A percentile compares a stretch with the other conserved stretches of the same genome.
Evolutionary conservation across 306 rosid species (phyloP).

Genomic region (Begonia masoniana): DNA sequence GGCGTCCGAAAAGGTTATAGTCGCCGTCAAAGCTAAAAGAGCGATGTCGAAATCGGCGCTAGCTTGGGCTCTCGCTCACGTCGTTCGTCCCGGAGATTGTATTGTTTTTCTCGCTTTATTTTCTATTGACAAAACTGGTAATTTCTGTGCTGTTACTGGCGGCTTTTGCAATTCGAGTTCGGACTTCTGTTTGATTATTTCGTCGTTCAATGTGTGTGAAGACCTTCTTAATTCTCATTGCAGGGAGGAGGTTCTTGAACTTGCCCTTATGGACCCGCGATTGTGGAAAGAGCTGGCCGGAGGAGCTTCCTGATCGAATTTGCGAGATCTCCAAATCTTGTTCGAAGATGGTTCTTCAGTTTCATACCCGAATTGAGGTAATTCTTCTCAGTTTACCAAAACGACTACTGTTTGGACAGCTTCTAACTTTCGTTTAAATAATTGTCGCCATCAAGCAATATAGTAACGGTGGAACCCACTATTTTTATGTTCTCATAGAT

Average conservation of each 20-base stretch:
- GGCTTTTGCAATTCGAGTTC: neutral
- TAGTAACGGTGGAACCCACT: no score
- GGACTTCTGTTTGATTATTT: neutral
- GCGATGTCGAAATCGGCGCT: conserved; percentile 59
- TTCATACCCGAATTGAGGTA: conserved; percentile 78
- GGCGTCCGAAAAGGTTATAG: conserved; percentile 51
- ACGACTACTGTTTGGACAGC: conserved; percentile 8
- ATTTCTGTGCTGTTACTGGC: neutral
- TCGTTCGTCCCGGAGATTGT: conserved; percentile 60
- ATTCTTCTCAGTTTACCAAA: conserved; percentile 2
- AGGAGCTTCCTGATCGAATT: conserved; percentile 61
- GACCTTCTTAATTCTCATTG: neutral
- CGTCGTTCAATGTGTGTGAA: neutral
- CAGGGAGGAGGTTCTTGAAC: conserved; percentile 74
- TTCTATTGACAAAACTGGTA: conserved; percentile 45
- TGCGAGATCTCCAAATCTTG: conserved; percentile 77
- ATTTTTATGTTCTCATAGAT: no score
- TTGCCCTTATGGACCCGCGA: conserved; percentile 50
- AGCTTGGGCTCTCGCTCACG: conserved; percentile 89
- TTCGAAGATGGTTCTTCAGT: conserved; percentile 86
- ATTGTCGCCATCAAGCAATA: no score
- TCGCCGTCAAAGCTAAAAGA: conserved; percentile 75
- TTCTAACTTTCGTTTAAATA: no score
- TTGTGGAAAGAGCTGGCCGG: conserved; percentile 31
- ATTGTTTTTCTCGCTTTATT: conserved; percentile 73